Percentiles rank a stretch among this genome's conserved stretches.
Conservation (phyloP, 2,329 filamentous ascomycete species). For the Aspergillus alliaceus region DNA sequence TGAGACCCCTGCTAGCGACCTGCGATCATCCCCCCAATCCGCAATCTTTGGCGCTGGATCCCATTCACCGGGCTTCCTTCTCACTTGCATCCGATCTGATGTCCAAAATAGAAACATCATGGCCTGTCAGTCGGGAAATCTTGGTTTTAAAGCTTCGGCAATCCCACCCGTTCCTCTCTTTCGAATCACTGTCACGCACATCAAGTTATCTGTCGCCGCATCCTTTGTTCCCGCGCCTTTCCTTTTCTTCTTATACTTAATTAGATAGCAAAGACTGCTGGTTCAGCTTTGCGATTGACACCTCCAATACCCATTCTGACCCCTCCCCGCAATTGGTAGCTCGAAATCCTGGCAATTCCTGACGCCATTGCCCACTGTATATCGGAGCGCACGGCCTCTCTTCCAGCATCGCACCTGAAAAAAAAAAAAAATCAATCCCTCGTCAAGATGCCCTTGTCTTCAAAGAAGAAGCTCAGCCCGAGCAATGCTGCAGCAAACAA, state of each 20-base stretch:
- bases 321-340: conserved; percentile 11
- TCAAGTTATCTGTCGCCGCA: conserved; percentile 20
- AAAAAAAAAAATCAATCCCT: too few species aligned
- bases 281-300: conserved; percentile 40
- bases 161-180: conserved; percentile 16
- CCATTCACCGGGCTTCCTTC: conserved; percentile 17
- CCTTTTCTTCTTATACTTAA: conserved; percentile 25
- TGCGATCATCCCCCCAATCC: conserved; percentile 13
- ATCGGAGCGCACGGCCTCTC: not conserved
- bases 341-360: conserved; percentile 14
- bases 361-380: not conserved
- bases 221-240: conserved; percentile 26
- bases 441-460: conserved; percentile 18
- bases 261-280: conserved; percentile 42
- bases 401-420: not conserved
- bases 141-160: conserved; percentile 23
- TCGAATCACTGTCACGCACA: conserved; percentile 11
- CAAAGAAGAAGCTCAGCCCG: conserved; percentile 18
- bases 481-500: conserved; percentile 10
- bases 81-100: conserved; percentile 14
- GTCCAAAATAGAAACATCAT: conserved; percentile 26
- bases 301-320: not conserved
- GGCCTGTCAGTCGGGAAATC: conserved; percentile 9
- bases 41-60: not conserved
- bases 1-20: conserved; percentile 10